Evolutionary conservation across 2,329 filamentous ascomycete species (phyloP).

Genomic region (Beauveria brongniartii): DNA sequence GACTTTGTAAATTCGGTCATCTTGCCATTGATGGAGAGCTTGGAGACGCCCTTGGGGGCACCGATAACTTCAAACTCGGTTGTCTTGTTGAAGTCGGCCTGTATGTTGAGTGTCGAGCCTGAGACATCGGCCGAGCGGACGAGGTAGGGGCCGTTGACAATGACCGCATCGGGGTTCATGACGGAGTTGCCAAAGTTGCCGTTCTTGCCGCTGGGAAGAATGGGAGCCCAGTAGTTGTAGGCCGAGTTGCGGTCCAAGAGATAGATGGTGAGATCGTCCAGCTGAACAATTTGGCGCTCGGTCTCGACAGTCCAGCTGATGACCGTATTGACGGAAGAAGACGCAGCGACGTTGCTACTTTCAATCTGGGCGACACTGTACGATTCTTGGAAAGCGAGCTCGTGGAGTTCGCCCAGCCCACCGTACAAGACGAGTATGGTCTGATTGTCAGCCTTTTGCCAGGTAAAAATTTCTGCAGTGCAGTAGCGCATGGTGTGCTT

Average conservation of each 20-base stretch:
- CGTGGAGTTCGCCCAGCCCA: conserved; percentile 49
- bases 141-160: conserved; percentile 53
- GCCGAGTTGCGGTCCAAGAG: conserved; percentile 46
- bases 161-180: conserved; percentile 32
- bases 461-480: conserved; percentile 58
- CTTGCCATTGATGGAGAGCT: conserved; percentile 29
- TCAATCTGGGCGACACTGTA: conserved; percentile 1
- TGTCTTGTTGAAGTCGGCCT: conserved; percentile 61
- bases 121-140: conserved; percentile 47
- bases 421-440: conserved; percentile 54
- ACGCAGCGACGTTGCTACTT: neutral
- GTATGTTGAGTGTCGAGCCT: conserved; percentile 47
- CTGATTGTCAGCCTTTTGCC: conserved; percentile 51
- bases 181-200: conserved; percentile 13
- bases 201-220: conserved; percentile 28
- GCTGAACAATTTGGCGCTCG: neutral
- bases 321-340: neutral
- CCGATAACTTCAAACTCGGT: conserved; percentile 57
- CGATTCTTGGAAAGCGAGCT: conserved; percentile 38
- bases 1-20: conserved; percentile 24
- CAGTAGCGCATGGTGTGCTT: conserved; percentile 53
- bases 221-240: conserved; percentile 56
- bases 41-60: conserved; percentile 39
- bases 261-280: conserved; percentile 2
- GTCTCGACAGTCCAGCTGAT: conserved; percentile 3